These are phyloP conservation scores for Sphaerobolus stellatus DNA, from an alignment of 1,284 basidiomycete genomes.

Conservation along the genomic window DNA sequence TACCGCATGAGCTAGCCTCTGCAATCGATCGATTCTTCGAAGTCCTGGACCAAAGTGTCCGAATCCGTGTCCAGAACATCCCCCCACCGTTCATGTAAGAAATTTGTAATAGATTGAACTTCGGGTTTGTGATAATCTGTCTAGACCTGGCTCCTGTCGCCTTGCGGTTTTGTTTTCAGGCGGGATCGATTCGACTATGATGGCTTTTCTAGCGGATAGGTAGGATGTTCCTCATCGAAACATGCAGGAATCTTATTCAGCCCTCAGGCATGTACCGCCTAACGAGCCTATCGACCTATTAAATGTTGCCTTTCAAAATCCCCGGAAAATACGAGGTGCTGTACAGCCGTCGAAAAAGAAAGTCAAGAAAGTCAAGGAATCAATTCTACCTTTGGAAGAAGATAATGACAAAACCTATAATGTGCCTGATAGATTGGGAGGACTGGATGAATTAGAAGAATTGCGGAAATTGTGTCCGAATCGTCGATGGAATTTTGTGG, in stretches of 20 bases:
- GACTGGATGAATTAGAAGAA: conserved; percentile 75
- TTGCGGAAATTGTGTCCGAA: conserved; percentile 68
- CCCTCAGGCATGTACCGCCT: conserved; percentile 62
- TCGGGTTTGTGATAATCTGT: neutral
- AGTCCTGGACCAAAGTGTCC: conserved; percentile 45
- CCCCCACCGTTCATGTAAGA: conserved; percentile 39
- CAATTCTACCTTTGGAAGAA: conserved; percentile 9
- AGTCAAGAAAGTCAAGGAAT: conserved; percentile 41
- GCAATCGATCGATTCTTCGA: conserved; percentile 39
- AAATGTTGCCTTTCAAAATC: conserved; percentile 96
- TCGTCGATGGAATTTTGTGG: conserved; percentile 86
- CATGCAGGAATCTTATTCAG: neutral
- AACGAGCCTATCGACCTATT: conserved; percentile 89
- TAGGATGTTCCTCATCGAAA: conserved; percentile 30
- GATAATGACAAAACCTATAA: conserved; percentile 41
- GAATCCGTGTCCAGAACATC: conserved; percentile 59
- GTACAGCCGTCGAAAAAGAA: conserved; percentile 41
- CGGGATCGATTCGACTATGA: conserved; percentile 88
- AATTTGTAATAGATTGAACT: neutral
- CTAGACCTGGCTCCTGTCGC: conserved; percentile 42
- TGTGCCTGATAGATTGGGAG: conserved; percentile 89
- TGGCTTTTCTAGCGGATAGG: conserved; percentile 80
- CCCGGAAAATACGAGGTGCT: conserved; percentile 58
- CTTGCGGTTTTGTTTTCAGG: conserved; percentile 93
- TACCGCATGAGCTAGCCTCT: conserved; percentile 42